Conservation (phyloP, 768 basidiomycete genomes). For the Phylloporus sp. region DNA sequence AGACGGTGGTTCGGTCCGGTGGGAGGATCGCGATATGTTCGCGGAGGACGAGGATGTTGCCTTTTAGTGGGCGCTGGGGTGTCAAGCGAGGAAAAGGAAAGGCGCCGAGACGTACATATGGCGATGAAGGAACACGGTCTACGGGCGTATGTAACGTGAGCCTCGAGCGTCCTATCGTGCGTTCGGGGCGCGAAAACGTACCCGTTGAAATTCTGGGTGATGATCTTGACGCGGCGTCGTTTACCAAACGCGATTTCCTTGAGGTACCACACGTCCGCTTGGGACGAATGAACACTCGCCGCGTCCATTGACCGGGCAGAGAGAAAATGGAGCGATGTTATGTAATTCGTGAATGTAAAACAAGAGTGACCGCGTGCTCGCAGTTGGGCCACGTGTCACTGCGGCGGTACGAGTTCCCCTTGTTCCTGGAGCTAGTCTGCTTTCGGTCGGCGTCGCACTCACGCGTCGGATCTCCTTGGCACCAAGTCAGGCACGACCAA, state of each 20-base stretch:
- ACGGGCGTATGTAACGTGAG: not conserved
- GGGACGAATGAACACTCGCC: conserved; percentile 21
- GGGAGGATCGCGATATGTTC: conserved; percentile 74
- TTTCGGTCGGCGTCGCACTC: no score
- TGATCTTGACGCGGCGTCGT: conserved; percentile 47
- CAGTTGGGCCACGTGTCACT: no score
- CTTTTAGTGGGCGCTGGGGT: conserved; percentile 31
- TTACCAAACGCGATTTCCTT: conserved; percentile 56
- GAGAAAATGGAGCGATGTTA: no score
- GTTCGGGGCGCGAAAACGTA: conserved; percentile 31
- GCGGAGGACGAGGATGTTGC: conserved; percentile 87
- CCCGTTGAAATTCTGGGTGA: conserved; percentile 85
- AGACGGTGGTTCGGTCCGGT: conserved; percentile 58
- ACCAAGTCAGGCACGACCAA: no score
- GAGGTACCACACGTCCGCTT: conserved; percentile 69
- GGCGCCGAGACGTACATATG: conserved; percentile 59
- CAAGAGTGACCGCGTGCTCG: no score
- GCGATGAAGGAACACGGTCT: conserved; percentile 92
- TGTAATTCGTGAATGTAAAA: no score
- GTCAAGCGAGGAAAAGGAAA: no score
- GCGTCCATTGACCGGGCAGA: not conserved
- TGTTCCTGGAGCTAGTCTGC: no score
- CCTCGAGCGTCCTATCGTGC: not conserved
- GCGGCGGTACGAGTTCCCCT: no score
- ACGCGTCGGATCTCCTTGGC: no score